Percentiles rank a stretch among this genome's conserved stretches.
phyloP scores from a whole-genome alignment of 148 eudicot genomes.

The Amaranthus hypochondriacus region DNA sequence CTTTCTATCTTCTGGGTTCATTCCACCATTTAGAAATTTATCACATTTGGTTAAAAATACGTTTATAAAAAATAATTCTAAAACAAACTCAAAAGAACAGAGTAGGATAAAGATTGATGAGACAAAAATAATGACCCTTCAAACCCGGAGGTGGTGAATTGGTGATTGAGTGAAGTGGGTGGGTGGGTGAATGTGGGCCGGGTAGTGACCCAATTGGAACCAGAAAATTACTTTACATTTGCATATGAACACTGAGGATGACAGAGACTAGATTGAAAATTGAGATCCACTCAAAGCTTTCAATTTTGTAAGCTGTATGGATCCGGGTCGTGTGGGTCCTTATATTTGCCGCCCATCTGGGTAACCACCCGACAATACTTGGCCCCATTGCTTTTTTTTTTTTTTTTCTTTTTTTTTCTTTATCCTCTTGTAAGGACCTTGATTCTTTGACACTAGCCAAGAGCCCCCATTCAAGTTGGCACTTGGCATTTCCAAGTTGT shows the following conservation, averaged over 20 bases:
- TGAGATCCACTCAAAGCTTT: conserved; percentile 28
- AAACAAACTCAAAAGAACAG: not conserved
- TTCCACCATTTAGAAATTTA: not conserved
- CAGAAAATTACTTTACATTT: not conserved
- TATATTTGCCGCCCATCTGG: conserved; percentile 20
- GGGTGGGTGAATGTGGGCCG: conserved; percentile 9
- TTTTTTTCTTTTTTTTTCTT: not conserved
- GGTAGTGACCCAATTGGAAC: not conserved
- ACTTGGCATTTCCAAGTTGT: not conserved
- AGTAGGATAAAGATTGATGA: not conserved
- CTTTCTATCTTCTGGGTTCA: not conserved
- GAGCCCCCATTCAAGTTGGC: not conserved
- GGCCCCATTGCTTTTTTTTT: conserved; percentile 16
- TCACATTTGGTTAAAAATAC: too few relatives aligned
- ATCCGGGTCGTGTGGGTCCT: conserved; percentile 9
- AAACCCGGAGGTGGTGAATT: conserved; percentile 17
- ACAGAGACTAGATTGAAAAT: not conserved
- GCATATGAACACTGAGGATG: conserved; percentile 9
- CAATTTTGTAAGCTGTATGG: conserved; percentile 17
- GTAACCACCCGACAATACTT: conserved; percentile 24
- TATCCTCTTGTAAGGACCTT: conserved; percentile 1
- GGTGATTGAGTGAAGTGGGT: conserved; percentile 10
- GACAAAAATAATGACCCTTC: conserved; percentile 16
- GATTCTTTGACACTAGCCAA: conserved; percentile 2
- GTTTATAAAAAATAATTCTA: too few relatives aligned